Evolutionary conservation across 148 eudicot genomes (phyloP).

Genomic region (Fallopia convolvulus): DNA sequence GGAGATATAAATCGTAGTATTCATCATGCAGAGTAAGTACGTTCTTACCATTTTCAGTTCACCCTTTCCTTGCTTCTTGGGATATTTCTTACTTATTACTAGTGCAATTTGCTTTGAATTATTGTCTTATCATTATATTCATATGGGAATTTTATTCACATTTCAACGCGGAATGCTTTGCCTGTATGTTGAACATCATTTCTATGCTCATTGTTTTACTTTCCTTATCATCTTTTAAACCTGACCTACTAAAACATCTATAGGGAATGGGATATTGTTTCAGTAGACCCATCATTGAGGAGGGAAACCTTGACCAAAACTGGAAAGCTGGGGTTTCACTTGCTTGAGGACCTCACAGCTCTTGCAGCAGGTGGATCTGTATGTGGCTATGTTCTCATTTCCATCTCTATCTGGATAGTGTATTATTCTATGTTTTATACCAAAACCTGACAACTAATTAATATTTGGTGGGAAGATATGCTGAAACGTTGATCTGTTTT

Average conservation of each 20-base stretch:
- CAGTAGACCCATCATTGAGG: constrained; percentile 49
- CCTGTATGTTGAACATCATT: neutral
- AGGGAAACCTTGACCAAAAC: constrained; percentile 64
- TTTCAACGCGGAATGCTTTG: neutral
- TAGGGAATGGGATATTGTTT: constrained; percentile 50
- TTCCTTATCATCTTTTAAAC: constrained; percentile 10
- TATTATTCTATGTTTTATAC: neutral
- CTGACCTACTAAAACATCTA: constrained; percentile 17
- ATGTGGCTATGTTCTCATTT: constrained; percentile 50
- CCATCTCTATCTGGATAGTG: neutral
- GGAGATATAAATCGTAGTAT: constrained; percentile 81
- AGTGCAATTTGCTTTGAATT: constrained; percentile 1
- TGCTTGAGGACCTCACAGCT: constrained; percentile 98
- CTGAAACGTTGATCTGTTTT: neutral
- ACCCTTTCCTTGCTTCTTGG: neutral
- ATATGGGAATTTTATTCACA: neutral
- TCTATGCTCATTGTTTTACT: constrained; percentile 5
- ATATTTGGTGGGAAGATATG: constrained; percentile 5
- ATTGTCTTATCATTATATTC: neutral
- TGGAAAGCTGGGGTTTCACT: constrained; percentile 76
- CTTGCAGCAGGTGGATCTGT: constrained; percentile 99
- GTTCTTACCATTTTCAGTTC: constrained; percentile 11
- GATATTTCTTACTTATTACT: constrained; percentile 9
- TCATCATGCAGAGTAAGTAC: constrained; percentile 71
- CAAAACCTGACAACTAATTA: neutral